phyloP scores from a whole-genome alignment of 1,284 basidiomycete species.

The Malassezia arunalokei region DNA sequence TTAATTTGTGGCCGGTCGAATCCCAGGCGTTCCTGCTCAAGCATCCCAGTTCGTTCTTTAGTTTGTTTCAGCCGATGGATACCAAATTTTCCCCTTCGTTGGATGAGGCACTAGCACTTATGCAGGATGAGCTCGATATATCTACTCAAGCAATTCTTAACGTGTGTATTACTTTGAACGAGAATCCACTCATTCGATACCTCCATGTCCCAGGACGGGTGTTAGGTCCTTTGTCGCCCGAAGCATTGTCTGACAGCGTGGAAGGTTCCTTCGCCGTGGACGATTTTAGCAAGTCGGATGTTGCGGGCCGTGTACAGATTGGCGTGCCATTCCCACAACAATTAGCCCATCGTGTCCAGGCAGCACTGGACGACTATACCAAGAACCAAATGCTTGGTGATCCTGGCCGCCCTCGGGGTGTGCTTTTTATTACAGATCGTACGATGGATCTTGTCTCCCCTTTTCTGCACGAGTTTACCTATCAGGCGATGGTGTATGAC shows the following conservation, averaged over 20 bases:
- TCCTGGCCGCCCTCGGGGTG: constrained; percentile 59
- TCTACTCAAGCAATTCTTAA: constrained; percentile 50
- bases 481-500: constrained; percentile 97
- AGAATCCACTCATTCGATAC: constrained; percentile 88
- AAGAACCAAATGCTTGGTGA: constrained; percentile 54
- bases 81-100: constrained; percentile 51
- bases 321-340: constrained; percentile 36
- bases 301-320: neutral
- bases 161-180: constrained; percentile 77
- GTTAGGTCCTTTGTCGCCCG: constrained; percentile 56
- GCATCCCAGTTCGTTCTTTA: constrained; percentile 25
- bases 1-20: constrained; percentile 36
- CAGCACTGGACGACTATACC: constrained; percentile 26
- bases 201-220: constrained; percentile 72
- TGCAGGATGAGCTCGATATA: constrained; percentile 41
- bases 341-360: constrained; percentile 33
- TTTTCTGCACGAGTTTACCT: constrained; percentile 92
- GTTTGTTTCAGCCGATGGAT: constrained; percentile 23
- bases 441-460: constrained; percentile 86
- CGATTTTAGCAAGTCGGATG: neutral
- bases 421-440: constrained; percentile 84
- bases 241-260: constrained; percentile 4
- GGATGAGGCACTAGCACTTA: constrained; percentile 24
- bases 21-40: constrained; percentile 38
- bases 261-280: constrained; percentile 7